Percentiles rank a stretch among this genome's conserved stretches.
These are phyloP conservation scores for Incumbomyces lentus DNA, from an alignment of 2,329 filamentous ascomycete species.

Conservation along the genomic window DNA sequence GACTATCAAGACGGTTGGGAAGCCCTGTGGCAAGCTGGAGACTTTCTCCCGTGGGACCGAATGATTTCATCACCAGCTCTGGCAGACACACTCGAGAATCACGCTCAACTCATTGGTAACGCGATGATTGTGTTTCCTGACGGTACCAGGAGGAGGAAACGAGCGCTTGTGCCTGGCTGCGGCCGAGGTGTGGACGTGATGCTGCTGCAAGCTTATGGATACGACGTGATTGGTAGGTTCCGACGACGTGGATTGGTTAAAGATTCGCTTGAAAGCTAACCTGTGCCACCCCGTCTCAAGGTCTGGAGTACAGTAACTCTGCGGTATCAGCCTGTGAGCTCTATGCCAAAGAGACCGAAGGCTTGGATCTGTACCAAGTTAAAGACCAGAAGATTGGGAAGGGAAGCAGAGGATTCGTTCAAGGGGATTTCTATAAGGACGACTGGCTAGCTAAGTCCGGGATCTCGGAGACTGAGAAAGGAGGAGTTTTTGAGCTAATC, in stretches of 20 bases:
- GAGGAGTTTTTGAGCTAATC: constrained; percentile 38
- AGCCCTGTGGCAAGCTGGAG: constrained; percentile 43
- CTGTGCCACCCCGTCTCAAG: too few relatives aligned
- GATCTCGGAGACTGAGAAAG: constrained; percentile 19
- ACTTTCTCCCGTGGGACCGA: constrained; percentile 50
- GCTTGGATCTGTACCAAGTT: constrained; percentile 25
- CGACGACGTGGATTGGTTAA: too few relatives aligned
- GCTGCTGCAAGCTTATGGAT: constrained; percentile 63
- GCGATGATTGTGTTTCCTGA: constrained; percentile 30
- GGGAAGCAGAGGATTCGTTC: constrained; percentile 32
- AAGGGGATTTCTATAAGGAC: constrained; percentile 37
- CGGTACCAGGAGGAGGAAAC: constrained; percentile 30
- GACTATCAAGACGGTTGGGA: constrained; percentile 43
- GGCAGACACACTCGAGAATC: constrained; percentile 40
- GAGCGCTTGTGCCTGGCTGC: constrained; percentile 69
- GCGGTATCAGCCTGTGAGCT: constrained; percentile 33
- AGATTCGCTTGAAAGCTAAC: too few relatives aligned
- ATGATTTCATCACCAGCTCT: constrained; percentile 50
- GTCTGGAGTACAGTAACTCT: constrained; percentile 52
- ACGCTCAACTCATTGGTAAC: constrained; percentile 28
- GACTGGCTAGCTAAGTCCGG: constrained; percentile 30
- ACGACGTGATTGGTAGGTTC: constrained; percentile 55
- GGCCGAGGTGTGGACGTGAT: constrained; percentile 73
- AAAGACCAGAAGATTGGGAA: constrained; percentile 27
- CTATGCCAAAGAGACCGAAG: constrained; percentile 24